A percentile compares a stretch with the other conserved stretches of the same genome.
Evolutionary conservation across 163 green algal genomes (phyloP).

Genomic region (Chlorella variabilis): DNA sequence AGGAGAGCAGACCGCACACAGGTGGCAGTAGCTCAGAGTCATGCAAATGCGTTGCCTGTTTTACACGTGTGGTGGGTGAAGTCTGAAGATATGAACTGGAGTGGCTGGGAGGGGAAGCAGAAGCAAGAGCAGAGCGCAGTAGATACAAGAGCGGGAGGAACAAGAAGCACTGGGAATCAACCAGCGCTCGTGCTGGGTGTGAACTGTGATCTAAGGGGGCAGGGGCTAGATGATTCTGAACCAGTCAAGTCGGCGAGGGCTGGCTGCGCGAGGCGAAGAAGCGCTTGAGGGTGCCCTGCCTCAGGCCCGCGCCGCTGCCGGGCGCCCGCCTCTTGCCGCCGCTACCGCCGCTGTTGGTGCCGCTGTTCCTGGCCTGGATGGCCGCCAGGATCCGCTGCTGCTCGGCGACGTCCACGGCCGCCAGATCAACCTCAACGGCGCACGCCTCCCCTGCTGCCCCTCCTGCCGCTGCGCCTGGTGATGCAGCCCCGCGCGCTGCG

Average conservation of each 20-base stretch:
- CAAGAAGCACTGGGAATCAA: too few species aligned
- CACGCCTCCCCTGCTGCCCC: neutral
- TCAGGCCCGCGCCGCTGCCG: neutral
- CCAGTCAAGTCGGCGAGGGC: too few species aligned
- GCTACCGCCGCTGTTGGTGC: neutral
- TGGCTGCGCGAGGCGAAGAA: neutral
- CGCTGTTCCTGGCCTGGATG: constrained; percentile 1
- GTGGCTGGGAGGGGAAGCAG: too few species aligned
- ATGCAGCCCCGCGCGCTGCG: neutral
- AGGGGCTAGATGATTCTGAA: too few species aligned
- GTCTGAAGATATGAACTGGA: too few species aligned
- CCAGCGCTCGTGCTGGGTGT: too few species aligned
- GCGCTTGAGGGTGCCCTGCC: constrained; percentile 27
- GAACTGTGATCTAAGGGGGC: too few species aligned
- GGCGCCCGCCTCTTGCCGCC: neutral
- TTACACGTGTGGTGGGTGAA: too few species aligned
- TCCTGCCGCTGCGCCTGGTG: neutral
- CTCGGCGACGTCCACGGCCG: constrained; percentile 27
- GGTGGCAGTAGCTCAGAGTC: too few species aligned
- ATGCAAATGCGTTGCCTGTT: too few species aligned
- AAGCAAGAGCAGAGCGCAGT: neutral
- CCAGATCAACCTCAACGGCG: constrained; percentile 2
- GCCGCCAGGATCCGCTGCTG: constrained; percentile 33
- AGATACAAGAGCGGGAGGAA: neutral
- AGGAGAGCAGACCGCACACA: neutral